A percentile compares a stretch with the other conserved stretches of the same genome.
Evolutionary conservation across 2,329 filamentous ascomycete species (phyloP).

Genomic region (Fusarium humuli): DNA sequence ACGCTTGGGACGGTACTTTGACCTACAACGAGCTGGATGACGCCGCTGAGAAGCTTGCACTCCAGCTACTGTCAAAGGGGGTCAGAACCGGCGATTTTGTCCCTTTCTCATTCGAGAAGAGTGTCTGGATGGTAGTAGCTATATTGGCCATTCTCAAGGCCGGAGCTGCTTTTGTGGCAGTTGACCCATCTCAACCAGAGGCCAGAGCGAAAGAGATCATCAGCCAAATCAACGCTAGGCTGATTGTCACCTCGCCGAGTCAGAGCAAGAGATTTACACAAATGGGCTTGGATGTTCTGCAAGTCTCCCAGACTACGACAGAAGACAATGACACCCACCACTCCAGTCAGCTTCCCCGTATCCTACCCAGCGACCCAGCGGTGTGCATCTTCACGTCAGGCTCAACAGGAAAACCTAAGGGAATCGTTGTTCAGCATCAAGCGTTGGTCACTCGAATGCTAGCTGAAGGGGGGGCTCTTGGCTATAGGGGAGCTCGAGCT

Average conservation of each 20-base stretch:
- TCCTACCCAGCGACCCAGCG: not conserved
- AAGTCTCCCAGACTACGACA: not conserved
- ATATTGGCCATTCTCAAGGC: not conserved
- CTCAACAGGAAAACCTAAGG: constrained; percentile 1
- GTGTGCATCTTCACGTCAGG: constrained; percentile 4
- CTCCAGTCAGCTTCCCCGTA: not conserved
- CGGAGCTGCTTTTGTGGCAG: not conserved
- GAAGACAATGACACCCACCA: not conserved
- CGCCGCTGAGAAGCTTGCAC: not conserved
- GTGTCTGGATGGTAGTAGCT: not conserved
- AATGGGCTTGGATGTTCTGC: not conserved
- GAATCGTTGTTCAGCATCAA: constrained; percentile 1
- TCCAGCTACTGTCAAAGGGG: not conserved
- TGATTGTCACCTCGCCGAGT: not conserved
- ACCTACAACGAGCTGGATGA: constrained; percentile 1
- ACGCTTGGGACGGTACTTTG: not conserved
- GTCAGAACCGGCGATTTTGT: not conserved
- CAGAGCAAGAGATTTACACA: not conserved
- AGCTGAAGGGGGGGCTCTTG: not conserved
- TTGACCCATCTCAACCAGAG: not conserved
- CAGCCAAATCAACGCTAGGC: not conserved
- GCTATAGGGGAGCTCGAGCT: not conserved
- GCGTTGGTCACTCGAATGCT: not conserved
- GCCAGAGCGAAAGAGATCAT: not conserved
- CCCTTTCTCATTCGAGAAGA: constrained; percentile 4